These are phyloP conservation scores for Penicillium maclennaniae DNA, from an alignment of 495 filamentous ascomycete species.

Conservation along the genomic window DNA sequence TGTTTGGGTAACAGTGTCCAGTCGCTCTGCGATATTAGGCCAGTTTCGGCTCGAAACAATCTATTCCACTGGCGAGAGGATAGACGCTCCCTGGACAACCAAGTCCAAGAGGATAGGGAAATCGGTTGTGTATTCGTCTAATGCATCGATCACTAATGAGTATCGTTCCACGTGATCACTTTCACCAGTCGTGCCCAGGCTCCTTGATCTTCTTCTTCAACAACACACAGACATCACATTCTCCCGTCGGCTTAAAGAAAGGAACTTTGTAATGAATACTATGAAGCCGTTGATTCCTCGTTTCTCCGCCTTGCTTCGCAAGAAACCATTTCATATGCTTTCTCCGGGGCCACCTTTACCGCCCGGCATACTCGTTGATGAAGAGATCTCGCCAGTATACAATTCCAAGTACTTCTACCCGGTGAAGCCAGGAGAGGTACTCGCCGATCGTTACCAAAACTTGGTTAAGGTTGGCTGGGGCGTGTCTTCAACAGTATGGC, in stretches of 20 bases:
- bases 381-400: conserved; percentile 36
- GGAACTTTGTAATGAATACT: conserved; percentile 20
- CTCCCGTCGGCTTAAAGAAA: conserved; percentile 15
- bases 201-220: conserved; percentile 7
- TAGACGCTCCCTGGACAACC: conserved; percentile 15
- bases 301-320: conserved; percentile 27
- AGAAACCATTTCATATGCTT: conserved; percentile 30
- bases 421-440: conserved; percentile 39
- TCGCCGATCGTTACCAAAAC: conserved; percentile 37
- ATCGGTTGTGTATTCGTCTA: conserved; percentile 43
- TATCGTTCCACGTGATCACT: background rate
- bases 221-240: conserved; percentile 16
- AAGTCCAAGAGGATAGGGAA: conserved; percentile 30
- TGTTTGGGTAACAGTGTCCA: background rate
- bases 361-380: conserved; percentile 29
- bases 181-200: too few relatives aligned
- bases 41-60: conserved; percentile 29
- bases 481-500: conserved; percentile 39
- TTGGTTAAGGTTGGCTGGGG: conserved; percentile 45
- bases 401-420: conserved; percentile 41
- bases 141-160: conserved; percentile 44
- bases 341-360: conserved; percentile 26
- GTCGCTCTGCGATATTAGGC: conserved; percentile 15
- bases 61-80: conserved; percentile 23
- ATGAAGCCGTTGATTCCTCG: conserved; percentile 19